Evolutionary conservation across 768 basidiomycete genomes (phyloP).

Genomic region (Russula ochroleuca): DNA sequence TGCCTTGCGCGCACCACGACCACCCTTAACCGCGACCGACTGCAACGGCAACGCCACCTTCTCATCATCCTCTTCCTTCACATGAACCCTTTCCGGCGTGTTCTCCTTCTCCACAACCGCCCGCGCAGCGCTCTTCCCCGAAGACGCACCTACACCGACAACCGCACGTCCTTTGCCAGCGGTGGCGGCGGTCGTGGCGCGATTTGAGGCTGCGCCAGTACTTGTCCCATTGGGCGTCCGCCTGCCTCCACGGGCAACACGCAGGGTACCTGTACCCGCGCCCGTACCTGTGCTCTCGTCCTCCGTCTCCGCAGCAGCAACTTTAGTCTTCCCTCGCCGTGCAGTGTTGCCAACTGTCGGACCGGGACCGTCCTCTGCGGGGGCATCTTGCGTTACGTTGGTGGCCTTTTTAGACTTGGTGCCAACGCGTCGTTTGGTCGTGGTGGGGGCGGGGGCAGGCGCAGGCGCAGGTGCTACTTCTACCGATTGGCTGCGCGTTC

Average conservation of each 20-base stretch:
- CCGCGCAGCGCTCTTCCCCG: slow-evolving; percentile 1
- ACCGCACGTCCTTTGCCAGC: slow-evolving; percentile 9
- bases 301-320: slow-evolving; percentile 7
- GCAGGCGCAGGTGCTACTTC: slow-evolving; percentile 16
- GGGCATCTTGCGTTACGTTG: slow-evolving; percentile 25
- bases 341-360: background rate
- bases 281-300: slow-evolving; percentile 7
- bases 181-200: slow-evolving; percentile 8
- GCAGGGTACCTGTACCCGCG: slow-evolving; percentile 5
- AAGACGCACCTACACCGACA: slow-evolving; percentile 2
- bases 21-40: slow-evolving; percentile 3
- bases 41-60: background rate
- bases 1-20: slow-evolving; percentile 18
- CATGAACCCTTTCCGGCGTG: slow-evolving; percentile 31
- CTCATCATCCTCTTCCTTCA: slow-evolving; percentile 21
- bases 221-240: slow-evolving; percentile 24
- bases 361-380: slow-evolving; percentile 8
- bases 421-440: slow-evolving; percentile 23
- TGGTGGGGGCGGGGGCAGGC: background rate
- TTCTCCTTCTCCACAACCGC: slow-evolving; percentile 34
- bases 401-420: slow-evolving; percentile 29
- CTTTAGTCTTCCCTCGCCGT: slow-evolving; percentile 20
- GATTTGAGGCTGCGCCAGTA: slow-evolving; percentile 14
- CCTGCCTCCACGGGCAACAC: slow-evolving; percentile 26
- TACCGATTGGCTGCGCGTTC: slow-evolving; percentile 20